Evolutionary conservation across 1,284 basidiomycete species (phyloP).

Genomic region (Ganoderma boninense): DNA sequence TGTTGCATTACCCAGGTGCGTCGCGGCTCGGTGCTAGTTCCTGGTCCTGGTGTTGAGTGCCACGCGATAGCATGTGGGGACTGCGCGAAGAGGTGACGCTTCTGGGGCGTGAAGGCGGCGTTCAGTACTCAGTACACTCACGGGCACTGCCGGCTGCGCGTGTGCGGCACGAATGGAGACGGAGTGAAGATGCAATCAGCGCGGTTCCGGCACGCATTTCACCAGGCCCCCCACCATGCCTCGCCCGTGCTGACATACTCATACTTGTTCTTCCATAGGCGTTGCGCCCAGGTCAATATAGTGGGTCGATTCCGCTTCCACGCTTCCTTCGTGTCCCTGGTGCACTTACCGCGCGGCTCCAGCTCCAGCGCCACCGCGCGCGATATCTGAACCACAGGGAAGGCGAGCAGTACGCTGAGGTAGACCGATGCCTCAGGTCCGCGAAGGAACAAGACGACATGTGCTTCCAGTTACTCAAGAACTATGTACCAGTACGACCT

Average conservation of each 20-base stretch:
- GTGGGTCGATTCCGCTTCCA: slow-evolving; percentile 18
- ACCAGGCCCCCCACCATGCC: too few species aligned
- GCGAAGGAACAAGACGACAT: slow-evolving; percentile 54
- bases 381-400: slow-evolving; percentile 75
- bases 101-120: too few species aligned
- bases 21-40: too few species aligned
- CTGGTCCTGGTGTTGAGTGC: too few species aligned
- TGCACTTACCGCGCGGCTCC: neutral
- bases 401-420: slow-evolving; percentile 36
- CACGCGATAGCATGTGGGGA: too few species aligned
- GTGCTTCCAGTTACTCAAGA: slow-evolving; percentile 66
- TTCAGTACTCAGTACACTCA: too few species aligned
- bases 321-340: neutral
- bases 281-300: slow-evolving; percentile 25
- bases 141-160: too few species aligned
- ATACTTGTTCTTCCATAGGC: too few species aligned
- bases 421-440: slow-evolving; percentile 54
- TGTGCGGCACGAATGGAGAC: too few species aligned
- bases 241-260: slow-evolving; percentile 2
- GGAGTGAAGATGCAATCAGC: neutral
- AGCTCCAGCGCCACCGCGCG: slow-evolving; percentile 88
- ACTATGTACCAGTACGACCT: slow-evolving; percentile 64
- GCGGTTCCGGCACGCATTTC: neutral
- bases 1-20: slow-evolving; percentile 69
- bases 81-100: too few species aligned